A percentile compares a stretch with the other conserved stretches of the same genome.
Conservation (phyloP, 805 yeast species). For the Brettanomyces naardenensis region DNA sequence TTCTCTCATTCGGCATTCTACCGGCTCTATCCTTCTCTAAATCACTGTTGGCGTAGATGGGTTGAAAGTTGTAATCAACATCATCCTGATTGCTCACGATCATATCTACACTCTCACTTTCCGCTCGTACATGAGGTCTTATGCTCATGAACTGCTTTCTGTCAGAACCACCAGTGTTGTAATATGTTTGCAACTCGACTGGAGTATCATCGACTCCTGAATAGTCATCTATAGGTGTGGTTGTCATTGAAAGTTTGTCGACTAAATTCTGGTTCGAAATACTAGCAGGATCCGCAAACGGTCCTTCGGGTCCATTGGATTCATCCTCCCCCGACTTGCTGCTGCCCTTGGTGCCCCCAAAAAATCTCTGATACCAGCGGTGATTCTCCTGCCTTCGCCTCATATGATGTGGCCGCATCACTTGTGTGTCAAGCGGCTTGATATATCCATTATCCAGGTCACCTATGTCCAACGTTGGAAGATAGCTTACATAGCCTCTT, state of each 20-base stretch:
- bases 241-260: constrained; percentile 3
- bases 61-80: constrained; percentile 21
- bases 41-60: constrained; percentile 9
- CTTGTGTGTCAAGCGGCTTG: constrained; percentile 1
- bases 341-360: not conserved
- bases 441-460: constrained; percentile 16
- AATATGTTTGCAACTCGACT: constrained; percentile 18
- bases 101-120: constrained; percentile 13
- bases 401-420: not conserved
- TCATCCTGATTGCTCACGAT: constrained; percentile 24
- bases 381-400: not conserved
- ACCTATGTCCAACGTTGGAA: constrained; percentile 15
- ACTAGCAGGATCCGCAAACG: too few relatives aligned
- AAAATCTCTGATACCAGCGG: not conserved
- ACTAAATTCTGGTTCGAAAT: not conserved
- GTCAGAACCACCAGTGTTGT: too few relatives aligned
- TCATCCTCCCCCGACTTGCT: too few relatives aligned
- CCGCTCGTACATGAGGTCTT: too few relatives aligned
- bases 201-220: constrained; percentile 21
- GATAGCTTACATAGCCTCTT: constrained; percentile 4
- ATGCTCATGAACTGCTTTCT: too few relatives aligned
- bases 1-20: not conserved
- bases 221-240: constrained; percentile 25
- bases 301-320: too few relatives aligned
- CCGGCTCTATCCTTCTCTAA: not conserved